Conservation (phyloP, 2,329 filamentous ascomycete species). For the Penicillium sp. region DNA sequence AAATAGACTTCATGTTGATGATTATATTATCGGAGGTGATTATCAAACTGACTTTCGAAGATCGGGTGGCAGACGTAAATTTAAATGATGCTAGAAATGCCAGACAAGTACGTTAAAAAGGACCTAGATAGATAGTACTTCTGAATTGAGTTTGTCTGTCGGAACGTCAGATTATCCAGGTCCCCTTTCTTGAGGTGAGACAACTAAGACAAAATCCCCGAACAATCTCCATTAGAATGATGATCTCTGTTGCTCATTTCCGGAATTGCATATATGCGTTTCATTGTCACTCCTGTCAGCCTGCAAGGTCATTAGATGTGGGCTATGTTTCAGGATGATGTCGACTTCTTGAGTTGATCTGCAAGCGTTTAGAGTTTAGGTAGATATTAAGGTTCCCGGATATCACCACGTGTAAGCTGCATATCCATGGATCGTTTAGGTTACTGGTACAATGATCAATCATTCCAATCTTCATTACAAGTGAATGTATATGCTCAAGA, state of each 20-base stretch:
- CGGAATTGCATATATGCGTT: too few relatives aligned
- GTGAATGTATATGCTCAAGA: not conserved
- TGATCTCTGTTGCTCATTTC: not conserved
- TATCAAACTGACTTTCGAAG: not conserved
- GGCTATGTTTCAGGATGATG: not conserved
- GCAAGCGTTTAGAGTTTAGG: not conserved
- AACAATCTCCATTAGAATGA: not conserved
- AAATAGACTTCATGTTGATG: not conserved
- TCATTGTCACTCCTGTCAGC: not conserved
- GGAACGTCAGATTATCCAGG: not conserved
- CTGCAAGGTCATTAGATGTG: not conserved
- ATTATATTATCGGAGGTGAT: not conserved
- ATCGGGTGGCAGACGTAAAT: not conserved
- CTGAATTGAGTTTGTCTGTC: not conserved
- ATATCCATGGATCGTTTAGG: not conserved
- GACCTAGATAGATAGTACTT: not conserved
- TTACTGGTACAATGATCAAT: not conserved
- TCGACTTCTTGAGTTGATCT: not conserved
- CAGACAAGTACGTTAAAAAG: not conserved
- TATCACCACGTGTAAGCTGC: not conserved
- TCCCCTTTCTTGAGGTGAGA: not conserved
- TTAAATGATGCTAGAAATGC: not conserved
- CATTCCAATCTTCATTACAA: not conserved
- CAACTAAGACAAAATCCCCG: not conserved
- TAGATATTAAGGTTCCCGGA: not conserved